A percentile compares a stretch with the other conserved stretches of the same genome.
Conservation (phyloP, 306 rosid species). For the Dryas drummondii region DNA sequence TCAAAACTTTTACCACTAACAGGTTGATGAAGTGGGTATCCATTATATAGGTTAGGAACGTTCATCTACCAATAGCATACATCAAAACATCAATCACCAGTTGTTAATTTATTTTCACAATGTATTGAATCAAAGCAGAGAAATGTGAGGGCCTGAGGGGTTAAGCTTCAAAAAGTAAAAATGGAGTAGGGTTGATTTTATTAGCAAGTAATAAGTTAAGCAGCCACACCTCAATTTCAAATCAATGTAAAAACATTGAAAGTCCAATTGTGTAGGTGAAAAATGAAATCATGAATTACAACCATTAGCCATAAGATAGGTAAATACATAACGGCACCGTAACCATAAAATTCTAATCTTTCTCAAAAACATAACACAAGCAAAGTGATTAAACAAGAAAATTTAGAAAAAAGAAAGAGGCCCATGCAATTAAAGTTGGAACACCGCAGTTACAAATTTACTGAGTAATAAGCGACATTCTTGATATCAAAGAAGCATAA, state of each 20-base stretch:
- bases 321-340: background rate
- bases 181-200: background rate
- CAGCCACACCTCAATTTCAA: background rate
- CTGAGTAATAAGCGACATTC: too few species aligned
- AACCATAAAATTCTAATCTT: background rate
- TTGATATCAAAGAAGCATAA: background rate
- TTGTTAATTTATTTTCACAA: background rate
- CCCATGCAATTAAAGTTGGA: too few species aligned
- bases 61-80: conserved; percentile 35
- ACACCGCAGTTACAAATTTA: too few species aligned
- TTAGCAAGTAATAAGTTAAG: background rate
- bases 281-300: too few species aligned
- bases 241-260: background rate
- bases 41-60: conserved; percentile 27
- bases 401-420: too few species aligned
- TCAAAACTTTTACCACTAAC: conserved; percentile 48
- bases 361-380: background rate
- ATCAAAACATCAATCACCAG: conserved; percentile 21
- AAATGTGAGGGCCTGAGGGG: background rate
- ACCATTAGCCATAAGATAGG: too few species aligned
- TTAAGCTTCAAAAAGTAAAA: background rate
- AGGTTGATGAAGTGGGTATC: conserved; percentile 22
- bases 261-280: too few species aligned
- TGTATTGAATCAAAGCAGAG: background rate
- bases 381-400: background rate